Conservation (phyloP, 1,139 yeast species). For the Arxiozyma slooffiae region DNA sequence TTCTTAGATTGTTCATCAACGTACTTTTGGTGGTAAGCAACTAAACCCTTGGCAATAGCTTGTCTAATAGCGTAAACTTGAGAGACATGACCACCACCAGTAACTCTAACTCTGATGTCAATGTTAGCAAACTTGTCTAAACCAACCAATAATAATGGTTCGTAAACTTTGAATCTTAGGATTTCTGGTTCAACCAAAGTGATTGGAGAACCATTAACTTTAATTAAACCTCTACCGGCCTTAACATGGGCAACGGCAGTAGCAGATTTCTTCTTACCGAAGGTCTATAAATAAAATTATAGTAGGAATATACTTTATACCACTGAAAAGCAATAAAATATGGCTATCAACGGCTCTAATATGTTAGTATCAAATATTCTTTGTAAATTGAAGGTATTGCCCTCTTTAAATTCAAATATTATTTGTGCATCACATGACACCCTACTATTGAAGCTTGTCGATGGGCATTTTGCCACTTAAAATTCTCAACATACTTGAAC, state of each 20-base stretch:
- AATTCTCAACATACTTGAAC: constrained; percentile 48
- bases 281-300: constrained; percentile 50
- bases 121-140: constrained; percentile 97
- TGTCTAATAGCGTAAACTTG: constrained; percentile 99
- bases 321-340: background rate
- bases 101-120: constrained; percentile 97
- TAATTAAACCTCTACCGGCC: constrained; percentile 98
- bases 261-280: constrained; percentile 99
- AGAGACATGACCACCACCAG: constrained; percentile 99
- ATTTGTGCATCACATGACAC: background rate
- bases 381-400: background rate
- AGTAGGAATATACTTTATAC: background rate
- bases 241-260: constrained; percentile 99
- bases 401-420: background rate
- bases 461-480: background rate
- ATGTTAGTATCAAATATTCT: constrained; percentile 1
- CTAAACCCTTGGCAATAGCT: constrained; percentile 98
- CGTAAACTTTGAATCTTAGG: constrained; percentile 98
- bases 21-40: constrained; percentile 98
- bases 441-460: background rate
- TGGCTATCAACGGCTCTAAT: background rate
- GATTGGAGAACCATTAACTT: constrained; percentile 99
- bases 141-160: constrained; percentile 96
- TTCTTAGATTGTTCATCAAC: constrained; percentile 99
- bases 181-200: constrained; percentile 98